Evolutionary conservation across 495 filamentous ascomycete genomes (phyloP).

Genomic region (Tuber calosporum): DNA sequence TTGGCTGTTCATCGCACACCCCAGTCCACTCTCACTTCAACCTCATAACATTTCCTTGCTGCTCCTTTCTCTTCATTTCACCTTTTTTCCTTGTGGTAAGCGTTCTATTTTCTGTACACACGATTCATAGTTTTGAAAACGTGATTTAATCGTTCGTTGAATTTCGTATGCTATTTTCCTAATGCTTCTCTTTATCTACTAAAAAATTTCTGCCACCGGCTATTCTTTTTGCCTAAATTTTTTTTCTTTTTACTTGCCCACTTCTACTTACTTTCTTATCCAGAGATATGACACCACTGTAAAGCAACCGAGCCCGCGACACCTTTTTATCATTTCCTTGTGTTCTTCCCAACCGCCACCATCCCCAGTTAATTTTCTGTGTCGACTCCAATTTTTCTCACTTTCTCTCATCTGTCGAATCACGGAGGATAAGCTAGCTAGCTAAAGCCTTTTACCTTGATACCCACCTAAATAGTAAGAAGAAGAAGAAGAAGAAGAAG

Average conservation of each 20-base stretch:
- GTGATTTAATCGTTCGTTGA: constrained; percentile 4
- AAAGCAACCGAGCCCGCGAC: neutral
- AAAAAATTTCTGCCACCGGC: neutral
- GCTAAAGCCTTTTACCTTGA: neutral
- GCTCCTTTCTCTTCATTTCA: neutral
- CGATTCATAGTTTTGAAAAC: constrained; percentile 2
- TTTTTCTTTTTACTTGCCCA: neutral
- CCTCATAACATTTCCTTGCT: neutral
- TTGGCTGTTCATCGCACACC: neutral
- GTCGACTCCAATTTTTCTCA: neutral
- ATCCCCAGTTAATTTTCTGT: neutral
- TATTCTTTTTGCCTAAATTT: constrained; percentile 2
- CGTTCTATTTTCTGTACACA: neutral
- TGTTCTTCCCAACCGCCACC: neutral
- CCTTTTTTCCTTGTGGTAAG: neutral
- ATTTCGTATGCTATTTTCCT: neutral
- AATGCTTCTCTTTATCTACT: neutral
- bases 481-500: too few species aligned
- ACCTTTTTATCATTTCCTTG: neutral
- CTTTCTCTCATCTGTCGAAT: neutral
- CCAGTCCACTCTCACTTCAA: neutral
- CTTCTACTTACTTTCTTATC: neutral
- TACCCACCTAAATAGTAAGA: neutral
- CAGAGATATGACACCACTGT: neutral
- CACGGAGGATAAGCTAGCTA: neutral